Percentiles rank a stretch among this genome's conserved stretches.
phyloP scores from a whole-genome alignment of 495 filamentous ascomycete species.

The Evansstolkia leycettana region DNA sequence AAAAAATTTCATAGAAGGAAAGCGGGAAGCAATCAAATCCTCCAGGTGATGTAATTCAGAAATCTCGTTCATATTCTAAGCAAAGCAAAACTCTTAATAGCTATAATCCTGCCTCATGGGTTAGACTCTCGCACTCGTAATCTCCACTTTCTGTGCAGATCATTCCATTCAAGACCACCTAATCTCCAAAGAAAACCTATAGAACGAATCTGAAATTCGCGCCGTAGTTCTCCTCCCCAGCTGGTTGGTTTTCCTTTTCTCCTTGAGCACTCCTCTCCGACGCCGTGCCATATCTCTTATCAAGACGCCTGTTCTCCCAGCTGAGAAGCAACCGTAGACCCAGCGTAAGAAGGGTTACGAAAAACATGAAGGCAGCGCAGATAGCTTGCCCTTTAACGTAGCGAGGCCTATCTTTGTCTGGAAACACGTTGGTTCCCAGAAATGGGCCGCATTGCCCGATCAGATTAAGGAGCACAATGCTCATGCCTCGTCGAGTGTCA shows the following conservation, averaged over 20 bases:
- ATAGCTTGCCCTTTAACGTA: slow-evolving; percentile 54
- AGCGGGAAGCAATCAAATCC: no score
- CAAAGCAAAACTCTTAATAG: no score
- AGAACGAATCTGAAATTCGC: slow-evolving; percentile 34
- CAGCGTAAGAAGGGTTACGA: slow-evolving; percentile 46
- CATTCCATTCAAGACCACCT: no score
- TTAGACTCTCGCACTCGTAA: not conserved
- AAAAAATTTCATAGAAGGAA: no score
- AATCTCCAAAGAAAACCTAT: slow-evolving; percentile 15
- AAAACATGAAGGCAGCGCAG: slow-evolving; percentile 62
- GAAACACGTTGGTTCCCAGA: slow-evolving; percentile 60
- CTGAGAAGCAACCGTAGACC: slow-evolving; percentile 41
- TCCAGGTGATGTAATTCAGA: no score
- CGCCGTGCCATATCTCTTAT: slow-evolving; percentile 32
- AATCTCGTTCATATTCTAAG: no score
- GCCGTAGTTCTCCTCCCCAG: slow-evolving; percentile 40
- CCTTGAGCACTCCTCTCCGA: slow-evolving; percentile 11
- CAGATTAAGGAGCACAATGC: slow-evolving; percentile 56
- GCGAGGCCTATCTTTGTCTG: slow-evolving; percentile 43
- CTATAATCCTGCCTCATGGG: no score
- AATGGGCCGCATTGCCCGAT: slow-evolving; percentile 61
- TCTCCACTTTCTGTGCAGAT: no score
- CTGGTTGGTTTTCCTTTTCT: slow-evolving; percentile 5
- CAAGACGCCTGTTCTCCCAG: slow-evolving; percentile 51
- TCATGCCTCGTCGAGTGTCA: slow-evolving; percentile 57